phyloP scores from a whole-genome alignment of 805 yeast species.

The Metschnikowia shivogae region DNA sequence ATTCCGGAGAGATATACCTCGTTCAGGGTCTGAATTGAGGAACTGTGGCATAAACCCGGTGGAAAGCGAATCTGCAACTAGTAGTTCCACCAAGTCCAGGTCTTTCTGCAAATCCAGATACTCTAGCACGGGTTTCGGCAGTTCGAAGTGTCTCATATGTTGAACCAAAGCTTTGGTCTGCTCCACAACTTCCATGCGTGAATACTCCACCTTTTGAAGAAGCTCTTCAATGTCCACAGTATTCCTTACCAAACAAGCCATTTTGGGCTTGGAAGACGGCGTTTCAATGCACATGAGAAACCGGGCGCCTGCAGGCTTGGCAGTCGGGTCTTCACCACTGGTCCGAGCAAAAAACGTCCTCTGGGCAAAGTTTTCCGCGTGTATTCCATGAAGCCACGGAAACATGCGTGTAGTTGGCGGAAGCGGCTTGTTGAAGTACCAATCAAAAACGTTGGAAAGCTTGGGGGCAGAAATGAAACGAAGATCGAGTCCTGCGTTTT shows the following conservation, averaged over 20 bases:
- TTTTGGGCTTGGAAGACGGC: background rate
- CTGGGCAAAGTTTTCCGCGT: slow-evolving; percentile 53
- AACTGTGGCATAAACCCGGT: slow-evolving; percentile 50
- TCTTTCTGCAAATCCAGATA: background rate
- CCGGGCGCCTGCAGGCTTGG: slow-evolving; percentile 28
- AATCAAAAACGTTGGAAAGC: slow-evolving; percentile 22
- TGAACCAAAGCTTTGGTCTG: slow-evolving; percentile 2
- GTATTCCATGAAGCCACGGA: slow-evolving; percentile 89
- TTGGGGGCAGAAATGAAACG: slow-evolving; percentile 7
- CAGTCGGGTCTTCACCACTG: background rate
- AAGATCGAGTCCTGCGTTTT: slow-evolving; percentile 1
- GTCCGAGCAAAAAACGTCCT: slow-evolving; percentile 36
- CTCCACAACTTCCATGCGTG: slow-evolving; percentile 27
- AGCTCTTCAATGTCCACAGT: slow-evolving; percentile 53
- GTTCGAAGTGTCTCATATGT: background rate
- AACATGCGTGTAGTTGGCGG: slow-evolving; percentile 71
- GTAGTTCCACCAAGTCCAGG: slow-evolving; percentile 19
- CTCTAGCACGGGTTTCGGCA: background rate
- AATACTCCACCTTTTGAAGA: slow-evolving; percentile 45
- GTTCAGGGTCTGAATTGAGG: slow-evolving; percentile 58
- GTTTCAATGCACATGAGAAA: slow-evolving; percentile 36
- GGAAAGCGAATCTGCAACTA: slow-evolving; percentile 40
- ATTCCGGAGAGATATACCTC: slow-evolving; percentile 75
- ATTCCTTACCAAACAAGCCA: slow-evolving; percentile 41
- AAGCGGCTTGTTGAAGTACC: slow-evolving; percentile 37